Conservation (phyloP, 116 monocot species). For the Phalaenopsis hybrid region DNA sequence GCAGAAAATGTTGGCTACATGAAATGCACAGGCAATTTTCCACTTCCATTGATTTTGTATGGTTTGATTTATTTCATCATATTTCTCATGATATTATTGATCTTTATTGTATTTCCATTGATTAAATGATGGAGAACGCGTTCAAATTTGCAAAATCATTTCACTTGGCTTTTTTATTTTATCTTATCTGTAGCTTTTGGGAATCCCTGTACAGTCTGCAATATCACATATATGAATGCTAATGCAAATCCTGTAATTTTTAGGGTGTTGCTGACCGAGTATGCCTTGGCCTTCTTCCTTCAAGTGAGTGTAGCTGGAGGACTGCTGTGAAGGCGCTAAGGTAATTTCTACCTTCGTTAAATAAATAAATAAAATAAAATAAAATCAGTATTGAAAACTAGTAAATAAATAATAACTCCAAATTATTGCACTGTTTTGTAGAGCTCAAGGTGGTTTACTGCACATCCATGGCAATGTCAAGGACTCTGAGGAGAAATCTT, state of each 20-base stretch:
- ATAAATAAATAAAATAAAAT: too few relatives aligned
- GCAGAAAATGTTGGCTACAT: too few relatives aligned
- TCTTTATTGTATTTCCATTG: too few relatives aligned
- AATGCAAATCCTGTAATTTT: background rate
- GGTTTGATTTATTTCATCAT: too few relatives aligned
- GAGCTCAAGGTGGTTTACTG: conserved; percentile 54
- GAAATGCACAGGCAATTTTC: too few relatives aligned
- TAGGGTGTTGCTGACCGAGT: conserved; percentile 89
- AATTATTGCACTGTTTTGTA: conserved; percentile 13
- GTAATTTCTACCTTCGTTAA: conserved; percentile 21
- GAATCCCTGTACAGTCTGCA: background rate
- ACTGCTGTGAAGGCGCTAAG: conserved; percentile 78
- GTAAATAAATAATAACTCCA: background rate
- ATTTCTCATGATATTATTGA: too few relatives aligned
- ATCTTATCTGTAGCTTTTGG: background rate
- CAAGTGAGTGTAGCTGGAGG: conserved; percentile 89
- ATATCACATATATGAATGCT: background rate
- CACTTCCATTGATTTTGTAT: too few relatives aligned
- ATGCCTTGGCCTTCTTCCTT: conserved; percentile 89
- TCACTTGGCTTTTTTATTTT: background rate
- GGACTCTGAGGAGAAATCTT: conserved; percentile 50
- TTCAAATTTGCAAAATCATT: background rate
- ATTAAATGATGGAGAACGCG: background rate
- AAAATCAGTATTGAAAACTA: background rate
- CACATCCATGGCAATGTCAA: conserved; percentile 75